Conservation (phyloP, 371 early-diverging fungal genomes). For the Parasitella parasitica region DNA sequence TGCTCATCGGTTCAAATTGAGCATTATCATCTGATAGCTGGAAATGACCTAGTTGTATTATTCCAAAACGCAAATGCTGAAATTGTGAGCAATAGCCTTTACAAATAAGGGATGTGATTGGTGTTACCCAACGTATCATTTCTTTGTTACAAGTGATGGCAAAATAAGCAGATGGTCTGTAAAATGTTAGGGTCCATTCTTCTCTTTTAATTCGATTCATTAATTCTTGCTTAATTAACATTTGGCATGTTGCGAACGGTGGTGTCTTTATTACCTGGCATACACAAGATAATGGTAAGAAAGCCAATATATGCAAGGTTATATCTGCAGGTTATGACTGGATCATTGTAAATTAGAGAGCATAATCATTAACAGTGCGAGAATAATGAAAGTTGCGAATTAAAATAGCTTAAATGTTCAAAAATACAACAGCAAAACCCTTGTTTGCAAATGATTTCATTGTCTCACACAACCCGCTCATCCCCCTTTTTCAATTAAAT, state of each 20-base stretch:
- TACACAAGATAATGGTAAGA: conserved; percentile 2
- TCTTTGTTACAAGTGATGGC: conserved; percentile 10
- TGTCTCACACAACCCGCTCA: too few species aligned
- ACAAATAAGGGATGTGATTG: background rate
- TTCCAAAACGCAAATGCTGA: conserved; percentile 12
- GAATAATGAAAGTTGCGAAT: background rate
- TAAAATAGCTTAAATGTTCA: background rate
- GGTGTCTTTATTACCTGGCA: background rate
- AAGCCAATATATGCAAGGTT: conserved; percentile 3
- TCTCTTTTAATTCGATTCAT: conserved; percentile 8
- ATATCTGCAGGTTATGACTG: conserved; percentile 9
- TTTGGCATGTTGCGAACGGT: background rate
- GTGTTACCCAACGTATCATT: background rate
- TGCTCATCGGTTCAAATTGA: background rate
- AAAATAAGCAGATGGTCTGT: conserved; percentile 10
- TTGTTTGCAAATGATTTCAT: too few species aligned
- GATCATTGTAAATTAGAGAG: background rate
- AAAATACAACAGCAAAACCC: background rate
- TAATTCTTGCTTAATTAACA: background rate
- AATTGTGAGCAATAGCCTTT: conserved; percentile 8
- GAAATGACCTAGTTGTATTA: background rate
- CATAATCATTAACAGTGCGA: background rate
- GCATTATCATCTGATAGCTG: background rate
- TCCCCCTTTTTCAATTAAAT: too few species aligned
- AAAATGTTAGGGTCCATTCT: background rate